A percentile compares a stretch with the other conserved stretches of the same genome.
Conservation (phyloP, 1,139 yeast species). For the Debaryomyces psychrophilus region DNA sequence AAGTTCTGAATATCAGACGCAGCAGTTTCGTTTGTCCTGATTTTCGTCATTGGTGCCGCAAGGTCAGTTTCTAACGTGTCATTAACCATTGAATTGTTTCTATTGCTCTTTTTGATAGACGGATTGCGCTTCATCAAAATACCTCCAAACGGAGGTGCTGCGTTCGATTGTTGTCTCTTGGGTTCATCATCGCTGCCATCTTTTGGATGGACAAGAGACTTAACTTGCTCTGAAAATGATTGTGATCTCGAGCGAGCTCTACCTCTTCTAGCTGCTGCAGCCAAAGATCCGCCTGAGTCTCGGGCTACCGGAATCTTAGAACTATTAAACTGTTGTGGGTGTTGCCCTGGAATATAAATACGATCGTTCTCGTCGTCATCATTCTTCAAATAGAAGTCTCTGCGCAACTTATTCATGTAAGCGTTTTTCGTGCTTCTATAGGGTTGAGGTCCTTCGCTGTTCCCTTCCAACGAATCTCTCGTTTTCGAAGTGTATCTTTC, state of each 20-base stretch:
- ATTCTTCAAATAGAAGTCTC: conserved; percentile 31
- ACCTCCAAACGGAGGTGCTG: conserved; percentile 13
- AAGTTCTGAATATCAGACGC: conserved; percentile 17
- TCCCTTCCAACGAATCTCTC: not conserved
- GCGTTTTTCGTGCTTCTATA: conserved; percentile 9
- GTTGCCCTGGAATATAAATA: conserved; percentile 1
- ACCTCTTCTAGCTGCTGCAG: conserved; percentile 21
- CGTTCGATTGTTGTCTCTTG: not conserved
- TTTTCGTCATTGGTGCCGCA: conserved; percentile 35
- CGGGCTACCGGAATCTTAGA: conserved; percentile 2
- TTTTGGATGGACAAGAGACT: conserved; percentile 29
- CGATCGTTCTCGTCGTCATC: conserved; percentile 24
- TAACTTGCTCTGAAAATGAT: conserved; percentile 37
- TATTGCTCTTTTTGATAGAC: conserved; percentile 16
- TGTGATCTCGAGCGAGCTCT: conserved; percentile 30
- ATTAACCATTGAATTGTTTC: conserved; percentile 19
- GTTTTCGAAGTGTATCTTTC: not conserved
- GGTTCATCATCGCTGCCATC: conserved; percentile 15
- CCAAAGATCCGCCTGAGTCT: conserved; percentile 9
- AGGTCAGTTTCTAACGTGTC: conserved; percentile 32
- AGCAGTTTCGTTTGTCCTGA: conserved; percentile 39
- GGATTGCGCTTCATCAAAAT: conserved; percentile 15
- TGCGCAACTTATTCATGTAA: conserved; percentile 19
- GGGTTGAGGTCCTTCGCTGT: not conserved
- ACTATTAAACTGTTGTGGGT: not conserved